A percentile compares a stretch with the other conserved stretches of the same genome.
These are phyloP conservation scores for Rhynchospora pubera DNA, from an alignment of 176 grass and related monocot genomes.

Conservation along the genomic window DNA sequence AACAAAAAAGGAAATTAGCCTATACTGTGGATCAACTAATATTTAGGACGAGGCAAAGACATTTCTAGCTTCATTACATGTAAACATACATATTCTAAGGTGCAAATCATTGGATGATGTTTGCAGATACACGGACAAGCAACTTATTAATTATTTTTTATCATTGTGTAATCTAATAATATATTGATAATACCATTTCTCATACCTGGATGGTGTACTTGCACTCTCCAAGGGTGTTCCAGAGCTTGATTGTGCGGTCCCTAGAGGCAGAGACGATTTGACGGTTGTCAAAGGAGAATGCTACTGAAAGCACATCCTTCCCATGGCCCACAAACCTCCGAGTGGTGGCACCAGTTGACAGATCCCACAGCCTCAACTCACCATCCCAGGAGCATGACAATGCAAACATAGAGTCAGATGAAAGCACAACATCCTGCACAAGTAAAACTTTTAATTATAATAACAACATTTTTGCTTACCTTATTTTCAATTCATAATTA, in stretches of 20 bases:
- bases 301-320: slow-evolving; percentile 91
- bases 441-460: background rate
- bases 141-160: background rate
- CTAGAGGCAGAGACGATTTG: slow-evolving; percentile 90
- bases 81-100: background rate
- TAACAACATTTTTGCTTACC: background rate
- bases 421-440: slow-evolving; percentile 63
- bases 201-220: slow-evolving; percentile 80
- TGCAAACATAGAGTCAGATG: slow-evolving; percentile 75
- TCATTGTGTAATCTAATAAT: background rate
- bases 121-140: background rate
- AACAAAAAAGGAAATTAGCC: background rate
- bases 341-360: slow-evolving; percentile 53
- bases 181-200: background rate
- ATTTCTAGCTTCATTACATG: too few relatives aligned
- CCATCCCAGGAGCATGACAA: slow-evolving; percentile 90
- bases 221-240: slow-evolving; percentile 97
- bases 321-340: slow-evolving; percentile 71
- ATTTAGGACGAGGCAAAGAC: too few relatives aligned
- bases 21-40: background rate
- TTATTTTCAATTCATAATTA: background rate
- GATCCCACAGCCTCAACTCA: slow-evolving; percentile 85
- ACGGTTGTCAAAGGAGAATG: slow-evolving; percentile 87
- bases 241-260: slow-evolving; percentile 85
- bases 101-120: background rate